Evolutionary conservation across 192 early-diverging fungal genomes (phyloP).

Genomic region (Dissophora globulifera): DNA sequence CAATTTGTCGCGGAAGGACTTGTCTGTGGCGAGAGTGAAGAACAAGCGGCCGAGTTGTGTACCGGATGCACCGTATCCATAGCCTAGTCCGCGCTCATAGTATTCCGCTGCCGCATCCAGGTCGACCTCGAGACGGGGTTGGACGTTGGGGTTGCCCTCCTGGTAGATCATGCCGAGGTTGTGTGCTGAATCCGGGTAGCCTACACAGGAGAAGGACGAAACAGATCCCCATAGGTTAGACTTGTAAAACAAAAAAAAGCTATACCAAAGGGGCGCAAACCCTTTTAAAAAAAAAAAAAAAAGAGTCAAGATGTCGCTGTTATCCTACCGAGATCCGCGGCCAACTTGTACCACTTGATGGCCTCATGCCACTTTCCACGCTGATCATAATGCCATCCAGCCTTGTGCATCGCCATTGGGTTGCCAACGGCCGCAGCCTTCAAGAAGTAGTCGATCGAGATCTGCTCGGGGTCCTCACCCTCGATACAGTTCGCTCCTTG

Average conservation of each 20-base stretch:
- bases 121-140: constrained; percentile 37
- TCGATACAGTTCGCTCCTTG: constrained; percentile 54
- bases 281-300: too few relatives aligned
- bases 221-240: too few relatives aligned
- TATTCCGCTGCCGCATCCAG: constrained; percentile 52
- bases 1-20: constrained; percentile 19
- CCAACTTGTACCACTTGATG: constrained; percentile 57
- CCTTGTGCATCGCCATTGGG: constrained; percentile 67
- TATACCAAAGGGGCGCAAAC: too few relatives aligned
- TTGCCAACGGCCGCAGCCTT: constrained; percentile 59
- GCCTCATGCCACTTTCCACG: constrained; percentile 58
- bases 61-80: constrained; percentile 59
- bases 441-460: constrained; percentile 57
- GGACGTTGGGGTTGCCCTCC: constrained; percentile 46
- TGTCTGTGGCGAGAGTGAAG: constrained; percentile 38
- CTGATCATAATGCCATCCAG: constrained; percentile 60
- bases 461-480: constrained; percentile 60
- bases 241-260: too few relatives aligned
- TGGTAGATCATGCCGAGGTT: constrained; percentile 64
- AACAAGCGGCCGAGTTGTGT: constrained; percentile 49
- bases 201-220: constrained; percentile 31
- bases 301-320: too few relatives aligned
- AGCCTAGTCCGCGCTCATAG: constrained; percentile 56
- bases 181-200: constrained; percentile 64
- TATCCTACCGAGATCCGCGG: constrained; percentile 56